Percentiles rank a stretch among this genome's conserved stretches.
Conservation (phyloP, 495 filamentous ascomycete genomes). For the Amniculicola lignicola region DNA sequence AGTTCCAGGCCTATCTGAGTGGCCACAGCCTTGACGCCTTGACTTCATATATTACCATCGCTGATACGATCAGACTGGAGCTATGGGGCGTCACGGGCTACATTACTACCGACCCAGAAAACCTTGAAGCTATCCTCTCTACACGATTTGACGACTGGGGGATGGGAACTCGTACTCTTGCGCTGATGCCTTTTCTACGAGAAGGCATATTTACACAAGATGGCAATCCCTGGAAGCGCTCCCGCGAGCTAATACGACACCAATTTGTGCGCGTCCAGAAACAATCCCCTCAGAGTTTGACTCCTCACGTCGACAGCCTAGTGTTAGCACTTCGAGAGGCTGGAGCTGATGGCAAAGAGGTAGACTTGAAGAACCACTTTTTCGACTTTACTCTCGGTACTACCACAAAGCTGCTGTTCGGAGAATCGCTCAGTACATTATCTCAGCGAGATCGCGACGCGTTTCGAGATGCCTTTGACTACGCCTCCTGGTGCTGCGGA, state of each 20-base stretch:
- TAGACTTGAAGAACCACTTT: slow-evolving; percentile 36
- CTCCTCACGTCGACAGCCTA: background rate
- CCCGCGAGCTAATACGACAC: slow-evolving; percentile 54
- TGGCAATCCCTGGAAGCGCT: slow-evolving; percentile 52
- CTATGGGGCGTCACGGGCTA: background rate
- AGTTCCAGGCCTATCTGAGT: background rate
- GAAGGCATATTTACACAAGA: slow-evolving; percentile 58
- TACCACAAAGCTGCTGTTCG: slow-evolving; percentile 49
- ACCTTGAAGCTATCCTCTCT: slow-evolving; percentile 45
- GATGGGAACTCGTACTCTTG: slow-evolving; percentile 36
- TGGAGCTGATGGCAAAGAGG: background rate
- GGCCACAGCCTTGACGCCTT: background rate
- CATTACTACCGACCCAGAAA: slow-evolving; percentile 43
- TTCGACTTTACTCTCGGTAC: slow-evolving; percentile 51
- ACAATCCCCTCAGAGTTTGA: slow-evolving; percentile 7
- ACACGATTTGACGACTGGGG: slow-evolving; percentile 43
- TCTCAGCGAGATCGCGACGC: slow-evolving; percentile 26
- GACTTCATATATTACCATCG: background rate
- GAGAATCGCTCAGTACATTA: slow-evolving; percentile 42
- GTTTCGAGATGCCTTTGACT: background rate
- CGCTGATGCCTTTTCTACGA: slow-evolving; percentile 46
- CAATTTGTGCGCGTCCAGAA: slow-evolving; percentile 53
- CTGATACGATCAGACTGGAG: background rate
- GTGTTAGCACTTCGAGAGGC: slow-evolving; percentile 38
- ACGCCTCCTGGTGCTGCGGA: background rate